phyloP scores from a whole-genome alignment of 768 basidiomycete genomes.

The Neoboletus magnificus region DNA sequence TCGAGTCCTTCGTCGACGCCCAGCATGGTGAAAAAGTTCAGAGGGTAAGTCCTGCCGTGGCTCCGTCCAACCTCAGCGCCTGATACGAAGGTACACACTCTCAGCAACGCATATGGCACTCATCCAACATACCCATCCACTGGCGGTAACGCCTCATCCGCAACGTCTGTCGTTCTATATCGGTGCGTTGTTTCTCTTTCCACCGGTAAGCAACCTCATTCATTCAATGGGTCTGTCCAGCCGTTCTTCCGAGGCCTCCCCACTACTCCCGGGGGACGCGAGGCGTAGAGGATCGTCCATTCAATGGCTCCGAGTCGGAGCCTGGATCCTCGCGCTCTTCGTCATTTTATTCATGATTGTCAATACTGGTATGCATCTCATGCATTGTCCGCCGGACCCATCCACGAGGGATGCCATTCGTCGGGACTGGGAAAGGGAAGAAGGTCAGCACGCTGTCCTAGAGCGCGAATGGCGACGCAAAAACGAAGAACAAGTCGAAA shows the following conservation, averaged over 20 bases:
- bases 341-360: background rate
- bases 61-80: background rate
- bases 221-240: background rate
- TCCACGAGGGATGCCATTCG: slow-evolving; percentile 4
- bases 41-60: background rate
- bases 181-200: background rate
- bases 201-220: background rate
- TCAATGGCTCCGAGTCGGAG: background rate
- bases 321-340: background rate
- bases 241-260: background rate
- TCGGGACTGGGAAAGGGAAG: slow-evolving; percentile 5
- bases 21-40: background rate
- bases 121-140: background rate
- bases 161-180: background rate
- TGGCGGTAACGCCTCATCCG: too few species aligned
- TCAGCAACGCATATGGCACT: background rate
- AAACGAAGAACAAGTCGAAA: background rate
- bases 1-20: background rate
- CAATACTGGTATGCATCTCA: background rate
- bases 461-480: slow-evolving; percentile 2
- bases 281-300: background rate
- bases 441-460: background rate
- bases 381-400: slow-evolving; percentile 5
- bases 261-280: background rate
- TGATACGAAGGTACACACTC: background rate